phyloP scores from a whole-genome alignment of 2,329 filamentous ascomycete genomes.

The Fusarium albidum region DNA sequence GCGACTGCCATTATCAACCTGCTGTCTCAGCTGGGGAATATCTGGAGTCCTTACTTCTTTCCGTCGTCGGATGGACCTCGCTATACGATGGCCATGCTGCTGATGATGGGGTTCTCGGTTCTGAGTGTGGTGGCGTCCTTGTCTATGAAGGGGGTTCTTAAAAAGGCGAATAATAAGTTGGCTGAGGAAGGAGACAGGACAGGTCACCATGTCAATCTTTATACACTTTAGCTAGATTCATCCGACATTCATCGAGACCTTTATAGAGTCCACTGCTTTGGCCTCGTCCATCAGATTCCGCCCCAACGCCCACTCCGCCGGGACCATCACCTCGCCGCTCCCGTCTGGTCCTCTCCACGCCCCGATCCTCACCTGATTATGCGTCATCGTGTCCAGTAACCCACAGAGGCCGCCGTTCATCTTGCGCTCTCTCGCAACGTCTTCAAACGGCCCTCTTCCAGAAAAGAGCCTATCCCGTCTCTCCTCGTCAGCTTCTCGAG shows the following conservation, averaged over 20 bases:
- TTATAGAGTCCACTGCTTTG: neutral
- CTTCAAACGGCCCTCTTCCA: neutral
- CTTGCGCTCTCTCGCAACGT: neutral
- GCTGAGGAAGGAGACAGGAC: too few relatives aligned
- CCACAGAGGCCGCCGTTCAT: slow-evolving; percentile 4
- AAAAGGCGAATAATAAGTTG: too few relatives aligned
- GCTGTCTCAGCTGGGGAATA: slow-evolving; percentile 34
- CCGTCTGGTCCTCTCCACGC: neutral
- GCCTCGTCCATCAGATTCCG: neutral
- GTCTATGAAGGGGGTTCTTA: too few relatives aligned
- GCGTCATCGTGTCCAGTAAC: slow-evolving; percentile 4
- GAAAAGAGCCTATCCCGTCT: neutral
- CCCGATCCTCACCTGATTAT: neutral
- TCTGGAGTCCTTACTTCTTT: slow-evolving; percentile 42
- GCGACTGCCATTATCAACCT: slow-evolving; percentile 38
- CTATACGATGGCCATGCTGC: slow-evolving; percentile 33
- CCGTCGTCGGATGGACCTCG: slow-evolving; percentile 32
- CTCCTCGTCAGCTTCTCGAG: neutral
- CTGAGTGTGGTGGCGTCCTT: too few relatives aligned
- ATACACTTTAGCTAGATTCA: too few relatives aligned
- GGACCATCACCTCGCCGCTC: neutral
- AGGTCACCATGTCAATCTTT: too few relatives aligned
- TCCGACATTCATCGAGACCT: too few relatives aligned
- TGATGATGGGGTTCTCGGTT: slow-evolving; percentile 35
- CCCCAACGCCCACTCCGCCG: neutral